These are phyloP conservation scores for Boletus rubropictus DNA, from an alignment of 768 basidiomycete genomes.

Conservation along the genomic window DNA sequence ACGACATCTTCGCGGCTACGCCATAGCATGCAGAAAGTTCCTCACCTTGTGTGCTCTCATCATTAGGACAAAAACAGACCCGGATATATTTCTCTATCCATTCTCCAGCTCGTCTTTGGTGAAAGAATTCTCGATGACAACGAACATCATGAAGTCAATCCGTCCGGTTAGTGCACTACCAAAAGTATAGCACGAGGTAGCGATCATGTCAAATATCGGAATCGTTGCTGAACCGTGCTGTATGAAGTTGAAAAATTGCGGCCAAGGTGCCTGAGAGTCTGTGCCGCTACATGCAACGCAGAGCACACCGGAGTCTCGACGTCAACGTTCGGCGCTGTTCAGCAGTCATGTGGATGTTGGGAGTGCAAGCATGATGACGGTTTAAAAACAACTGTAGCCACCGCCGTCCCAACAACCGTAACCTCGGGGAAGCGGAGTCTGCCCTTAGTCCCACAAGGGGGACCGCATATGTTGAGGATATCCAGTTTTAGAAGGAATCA, in stretches of 20 bases:
- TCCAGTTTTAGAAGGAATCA: not conserved
- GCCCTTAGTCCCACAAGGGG: not conserved
- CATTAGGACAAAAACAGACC: constrained; percentile 47
- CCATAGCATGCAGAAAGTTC: constrained; percentile 54
- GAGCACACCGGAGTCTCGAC: no score
- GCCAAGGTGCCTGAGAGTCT: not conserved
- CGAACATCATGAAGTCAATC: constrained; percentile 49
- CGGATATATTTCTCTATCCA: constrained; percentile 46
- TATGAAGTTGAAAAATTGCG: not conserved
- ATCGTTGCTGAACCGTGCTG: not conserved
- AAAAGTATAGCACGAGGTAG: not conserved
- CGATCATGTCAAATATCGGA: constrained; percentile 32
- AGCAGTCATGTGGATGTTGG: no score
- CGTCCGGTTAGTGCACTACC: constrained; percentile 25
- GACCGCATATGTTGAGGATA: not conserved
- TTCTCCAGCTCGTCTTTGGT: constrained; percentile 41
- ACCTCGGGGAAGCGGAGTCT: not conserved
- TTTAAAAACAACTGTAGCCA: not conserved
- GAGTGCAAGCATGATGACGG: not conserved
- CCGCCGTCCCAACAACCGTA: not conserved
- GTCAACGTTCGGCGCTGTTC: no score
- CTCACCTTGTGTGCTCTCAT: constrained; percentile 50
- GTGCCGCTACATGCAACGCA: not conserved
- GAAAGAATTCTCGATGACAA: constrained; percentile 50
- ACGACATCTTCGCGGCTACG: constrained; percentile 38